Conservation (phyloP, 768 basidiomycete genomes). For the Asterophora parasitica region DNA sequence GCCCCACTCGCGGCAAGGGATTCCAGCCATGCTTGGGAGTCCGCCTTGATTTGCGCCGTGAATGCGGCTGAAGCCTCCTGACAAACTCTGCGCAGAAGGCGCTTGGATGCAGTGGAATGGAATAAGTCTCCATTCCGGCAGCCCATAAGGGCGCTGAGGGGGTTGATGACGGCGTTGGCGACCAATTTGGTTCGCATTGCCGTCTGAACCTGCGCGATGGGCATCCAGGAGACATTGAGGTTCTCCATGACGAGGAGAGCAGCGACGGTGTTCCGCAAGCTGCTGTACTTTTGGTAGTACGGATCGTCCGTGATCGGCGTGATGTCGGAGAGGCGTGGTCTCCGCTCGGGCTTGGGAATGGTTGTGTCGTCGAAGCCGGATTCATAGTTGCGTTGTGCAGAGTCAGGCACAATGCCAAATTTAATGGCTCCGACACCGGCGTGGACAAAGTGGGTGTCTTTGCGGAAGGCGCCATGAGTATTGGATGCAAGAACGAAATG, state of each 20-base stretch:
- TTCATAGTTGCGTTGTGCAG: constrained; percentile 59
- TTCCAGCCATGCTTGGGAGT: constrained; percentile 30
- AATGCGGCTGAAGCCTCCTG: constrained; percentile 68
- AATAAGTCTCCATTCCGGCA: constrained; percentile 79
- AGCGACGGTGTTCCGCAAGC: constrained; percentile 64
- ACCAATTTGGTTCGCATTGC: constrained; percentile 77
- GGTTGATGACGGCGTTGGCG: constrained; percentile 78
- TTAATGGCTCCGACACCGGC: constrained; percentile 63
- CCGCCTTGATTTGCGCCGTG: constrained; percentile 41
- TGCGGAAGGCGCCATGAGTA: constrained; percentile 72
- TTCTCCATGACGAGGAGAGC: constrained; percentile 51
- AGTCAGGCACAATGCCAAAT: constrained; percentile 79
- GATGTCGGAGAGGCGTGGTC: constrained; percentile 52
- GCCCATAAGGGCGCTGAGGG: constrained; percentile 76
- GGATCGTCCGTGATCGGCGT: constrained; percentile 31
- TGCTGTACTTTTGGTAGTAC: constrained; percentile 42
- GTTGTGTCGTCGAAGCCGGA: constrained; percentile 35
- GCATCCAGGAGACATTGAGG: constrained; percentile 60
- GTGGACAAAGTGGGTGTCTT: constrained; percentile 58
- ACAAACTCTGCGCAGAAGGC: constrained; percentile 53
- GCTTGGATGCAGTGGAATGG: constrained; percentile 33
- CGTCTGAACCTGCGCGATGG: constrained; percentile 62
- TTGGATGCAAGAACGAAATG: constrained; percentile 83
- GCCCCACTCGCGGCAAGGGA: constrained; percentile 25
- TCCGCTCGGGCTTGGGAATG: constrained; percentile 31